A percentile compares a stretch with the other conserved stretches of the same genome.
Conservation (phyloP, 2,329 filamentous ascomycete species). For the Monosporascus sp. region DNA sequence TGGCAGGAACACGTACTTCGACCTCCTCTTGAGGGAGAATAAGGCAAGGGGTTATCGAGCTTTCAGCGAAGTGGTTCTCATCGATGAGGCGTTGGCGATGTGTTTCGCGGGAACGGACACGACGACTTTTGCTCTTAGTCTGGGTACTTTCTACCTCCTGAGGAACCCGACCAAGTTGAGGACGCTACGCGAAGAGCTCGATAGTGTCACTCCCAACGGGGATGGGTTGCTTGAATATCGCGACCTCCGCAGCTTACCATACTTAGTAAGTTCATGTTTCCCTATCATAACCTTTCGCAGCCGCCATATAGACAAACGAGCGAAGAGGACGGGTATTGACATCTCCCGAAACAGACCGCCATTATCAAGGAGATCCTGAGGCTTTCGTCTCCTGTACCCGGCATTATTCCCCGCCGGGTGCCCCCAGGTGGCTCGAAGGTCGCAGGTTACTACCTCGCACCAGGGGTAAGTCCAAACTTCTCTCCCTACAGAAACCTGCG, state of each 20-base stretch:
- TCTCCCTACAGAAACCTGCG: background rate
- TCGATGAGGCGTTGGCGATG: background rate
- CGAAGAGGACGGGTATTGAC: background rate
- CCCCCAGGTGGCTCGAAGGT: background rate
- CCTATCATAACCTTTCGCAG: too few species aligned
- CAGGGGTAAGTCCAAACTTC: background rate
- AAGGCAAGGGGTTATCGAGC: background rate
- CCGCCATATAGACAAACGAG: too few species aligned
- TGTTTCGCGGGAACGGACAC: background rate
- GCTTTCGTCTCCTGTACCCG: background rate
- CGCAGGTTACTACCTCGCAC: background rate
- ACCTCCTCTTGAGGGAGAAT: constrained; percentile 5
- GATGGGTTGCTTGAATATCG: background rate
- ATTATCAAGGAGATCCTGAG: background rate
- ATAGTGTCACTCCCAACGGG: background rate
- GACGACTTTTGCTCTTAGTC: background rate
- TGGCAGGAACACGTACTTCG: constrained; percentile 5
- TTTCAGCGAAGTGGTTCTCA: background rate
- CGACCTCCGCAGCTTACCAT: background rate
- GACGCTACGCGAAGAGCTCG: background rate
- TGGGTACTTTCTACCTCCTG: background rate
- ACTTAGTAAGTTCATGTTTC: background rate
- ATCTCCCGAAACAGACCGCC: background rate
- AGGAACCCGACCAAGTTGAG: background rate
- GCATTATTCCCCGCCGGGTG: background rate